Evolutionary conservation across 495 filamentous ascomycete species (phyloP), one percentile per base, ranked within the genome.

Genomic region (Penicillium psychrofluorescens): DNA sequence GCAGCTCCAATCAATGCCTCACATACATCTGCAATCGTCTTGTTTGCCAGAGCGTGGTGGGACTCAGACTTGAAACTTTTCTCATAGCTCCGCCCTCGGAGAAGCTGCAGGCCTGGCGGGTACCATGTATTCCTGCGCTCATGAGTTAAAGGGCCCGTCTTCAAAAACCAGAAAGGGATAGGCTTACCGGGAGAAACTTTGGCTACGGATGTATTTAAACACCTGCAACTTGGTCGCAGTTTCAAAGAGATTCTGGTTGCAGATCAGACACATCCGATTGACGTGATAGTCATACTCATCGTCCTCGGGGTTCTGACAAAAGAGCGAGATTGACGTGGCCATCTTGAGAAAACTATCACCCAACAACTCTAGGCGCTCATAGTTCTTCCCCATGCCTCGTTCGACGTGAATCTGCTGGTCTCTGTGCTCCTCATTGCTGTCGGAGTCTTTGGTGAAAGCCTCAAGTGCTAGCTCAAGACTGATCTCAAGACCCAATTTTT

Each of bases 271-370:
- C 92, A 97, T 97, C 16, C 92, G 81, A 49, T 85, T 80, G 29
- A 95, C 87, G 54, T 98, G 92, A 49, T 86, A 90, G 43, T 90
- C 80, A 43, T 81, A 91, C 56, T 98, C 94, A 53, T 89, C 77
- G 47, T 85, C 78, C 42, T 85, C 78, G 1, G 89, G 88, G 16
- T 84, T 81, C 15, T 79, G 72, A 6, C 78, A 79, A 54, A 83
- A 97, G 6, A 94, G 69, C 14, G 88, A 75, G 14, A 98, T 88
- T 0, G 91, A 88, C 8, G 92, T 97, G 32, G 86, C 87, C 83
- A 95, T 89, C 68, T 98, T 98, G 35, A 98, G 74, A 59, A 95
- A 96, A 39, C 83, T 85, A 61, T 98, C 92, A 0, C 92, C 92
- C 11, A 97, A 71, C 50, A 97, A 94, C 46, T 98, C 92, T 1